A percentile compares a stretch with the other conserved stretches of the same genome.
Evolutionary conservation across 192 early-diverging fungal genomes (phyloP).

Genomic region (Entophlyctis luteolus): DNA sequence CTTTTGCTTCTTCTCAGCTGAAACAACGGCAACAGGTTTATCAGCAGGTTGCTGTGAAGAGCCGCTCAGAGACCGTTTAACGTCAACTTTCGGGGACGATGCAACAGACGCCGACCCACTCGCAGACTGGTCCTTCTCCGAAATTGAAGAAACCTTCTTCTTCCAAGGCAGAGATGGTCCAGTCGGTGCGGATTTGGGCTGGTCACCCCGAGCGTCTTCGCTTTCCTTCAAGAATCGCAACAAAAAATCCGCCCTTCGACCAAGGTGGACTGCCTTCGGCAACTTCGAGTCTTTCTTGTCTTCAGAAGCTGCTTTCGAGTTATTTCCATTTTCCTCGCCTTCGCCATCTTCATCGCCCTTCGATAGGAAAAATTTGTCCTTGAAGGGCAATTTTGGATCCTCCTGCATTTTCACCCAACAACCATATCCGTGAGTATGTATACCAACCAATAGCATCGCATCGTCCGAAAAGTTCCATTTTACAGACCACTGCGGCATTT

Average conservation of each 20-base stretch:
- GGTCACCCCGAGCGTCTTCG: slow-evolving; percentile 39
- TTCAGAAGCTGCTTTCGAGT: slow-evolving; percentile 10
- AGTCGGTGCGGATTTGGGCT: neutral
- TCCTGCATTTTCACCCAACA: slow-evolving; percentile 78
- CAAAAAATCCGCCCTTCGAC: slow-evolving; percentile 84
- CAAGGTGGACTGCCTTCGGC: slow-evolving; percentile 83
- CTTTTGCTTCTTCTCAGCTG: slow-evolving; percentile 11
- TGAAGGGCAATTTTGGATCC: slow-evolving; percentile 73
- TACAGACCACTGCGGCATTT: slow-evolving; percentile 78
- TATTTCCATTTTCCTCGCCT: neutral
- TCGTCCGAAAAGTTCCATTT: slow-evolving; percentile 90
- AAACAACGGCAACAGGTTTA: neutral
- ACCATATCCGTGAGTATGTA: slow-evolving; percentile 91
- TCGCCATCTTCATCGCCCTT: slow-evolving; percentile 30
- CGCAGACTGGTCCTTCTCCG: slow-evolving; percentile 2
- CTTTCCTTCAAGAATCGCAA: slow-evolving; percentile 77
- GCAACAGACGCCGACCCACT: neutral
- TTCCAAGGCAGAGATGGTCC: slow-evolving; percentile 13
- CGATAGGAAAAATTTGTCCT: slow-evolving; percentile 79
- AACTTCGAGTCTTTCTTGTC: slow-evolving; percentile 45
- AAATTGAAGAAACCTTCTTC: slow-evolving; percentile 22
- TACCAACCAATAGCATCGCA: slow-evolving; percentile 90
- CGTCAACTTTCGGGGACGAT: slow-evolving; percentile 8
- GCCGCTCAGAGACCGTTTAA: neutral
- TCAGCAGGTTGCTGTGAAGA: neutral